Conservation (phyloP, 176 grass and related monocot genomes). For the Eleusine indica region DNA sequence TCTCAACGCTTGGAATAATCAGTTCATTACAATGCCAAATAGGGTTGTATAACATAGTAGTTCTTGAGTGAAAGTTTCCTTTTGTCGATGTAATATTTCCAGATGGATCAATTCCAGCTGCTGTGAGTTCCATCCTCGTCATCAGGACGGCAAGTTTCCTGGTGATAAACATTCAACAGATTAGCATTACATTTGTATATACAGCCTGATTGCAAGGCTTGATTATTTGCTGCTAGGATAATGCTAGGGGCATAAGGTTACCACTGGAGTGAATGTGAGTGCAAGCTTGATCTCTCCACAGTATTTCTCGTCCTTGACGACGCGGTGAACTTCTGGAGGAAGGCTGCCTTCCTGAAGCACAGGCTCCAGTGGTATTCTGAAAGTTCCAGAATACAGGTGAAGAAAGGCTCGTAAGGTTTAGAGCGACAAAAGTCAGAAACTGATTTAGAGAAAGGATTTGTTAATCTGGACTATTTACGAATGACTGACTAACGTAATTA, state of each 20-base stretch:
- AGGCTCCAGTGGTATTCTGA: slow-evolving; percentile 62
- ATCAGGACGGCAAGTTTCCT: slow-evolving; percentile 36
- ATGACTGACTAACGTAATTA: background rate
- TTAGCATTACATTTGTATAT: background rate
- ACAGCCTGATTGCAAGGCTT: background rate
- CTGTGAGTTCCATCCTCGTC: slow-evolving; percentile 31
- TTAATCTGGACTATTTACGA: background rate
- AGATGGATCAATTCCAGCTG: slow-evolving; percentile 31
- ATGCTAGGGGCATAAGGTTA: slow-evolving; percentile 8
- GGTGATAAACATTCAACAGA: background rate
- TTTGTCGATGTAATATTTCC: background rate
- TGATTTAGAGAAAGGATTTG: background rate
- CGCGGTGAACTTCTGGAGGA: slow-evolving; percentile 56
- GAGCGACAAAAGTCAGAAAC: background rate
- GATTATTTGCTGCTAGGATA: background rate
- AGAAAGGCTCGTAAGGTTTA: background rate
- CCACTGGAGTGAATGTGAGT: slow-evolving; percentile 75
- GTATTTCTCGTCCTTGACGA: slow-evolving; percentile 77
- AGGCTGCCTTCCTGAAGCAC: slow-evolving; percentile 65
- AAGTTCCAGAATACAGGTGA: slow-evolving; percentile 29
- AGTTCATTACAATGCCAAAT: slow-evolving; percentile 26
- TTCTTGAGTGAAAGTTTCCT: background rate
- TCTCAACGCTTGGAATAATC: background rate
- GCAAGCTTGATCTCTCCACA: slow-evolving; percentile 82
- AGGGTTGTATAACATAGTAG: background rate